phyloP scores from a whole-genome alignment of 139 green algal genomes.

The Chlorella sp. region DNA sequence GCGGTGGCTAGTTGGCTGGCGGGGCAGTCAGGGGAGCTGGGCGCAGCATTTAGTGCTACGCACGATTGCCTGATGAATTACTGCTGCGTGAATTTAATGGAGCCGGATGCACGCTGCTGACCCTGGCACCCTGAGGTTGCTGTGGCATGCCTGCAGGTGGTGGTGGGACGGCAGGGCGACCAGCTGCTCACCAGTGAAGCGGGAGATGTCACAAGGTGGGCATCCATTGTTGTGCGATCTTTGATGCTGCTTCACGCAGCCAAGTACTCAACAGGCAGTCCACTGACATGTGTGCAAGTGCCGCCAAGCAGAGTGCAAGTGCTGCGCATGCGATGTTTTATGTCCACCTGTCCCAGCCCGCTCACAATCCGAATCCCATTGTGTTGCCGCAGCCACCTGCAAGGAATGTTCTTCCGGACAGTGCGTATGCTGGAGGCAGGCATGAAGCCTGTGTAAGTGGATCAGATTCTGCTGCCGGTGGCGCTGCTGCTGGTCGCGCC shows the following conservation, averaged over 20 bases:
- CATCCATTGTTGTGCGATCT: too few species aligned
- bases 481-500: neutral
- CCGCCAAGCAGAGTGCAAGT: too few species aligned
- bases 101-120: too few species aligned
- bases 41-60: neutral
- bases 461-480: neutral
- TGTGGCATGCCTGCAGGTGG: constrained; percentile 60
- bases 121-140: neutral
- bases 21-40: neutral
- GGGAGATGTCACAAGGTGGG: constrained; percentile 92
- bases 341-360: too few species aligned
- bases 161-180: constrained; percentile 80
- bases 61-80: too few species aligned
- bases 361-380: too few species aligned
- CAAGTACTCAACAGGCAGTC: too few species aligned
- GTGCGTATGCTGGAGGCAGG: constrained; percentile 94
- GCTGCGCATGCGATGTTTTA: too few species aligned
- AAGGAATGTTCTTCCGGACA: constrained; percentile 98
- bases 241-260: too few species aligned
- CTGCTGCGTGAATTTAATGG: too few species aligned
- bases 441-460: constrained; percentile 91
- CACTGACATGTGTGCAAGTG: too few species aligned
- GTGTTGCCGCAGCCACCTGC: constrained; percentile 79
- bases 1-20: neutral
- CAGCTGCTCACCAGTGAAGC: constrained; percentile 92